Evolutionary conservation across 495 filamentous ascomycete species (phyloP).

Genomic region (Massariosphaeria phaeospora): DNA sequence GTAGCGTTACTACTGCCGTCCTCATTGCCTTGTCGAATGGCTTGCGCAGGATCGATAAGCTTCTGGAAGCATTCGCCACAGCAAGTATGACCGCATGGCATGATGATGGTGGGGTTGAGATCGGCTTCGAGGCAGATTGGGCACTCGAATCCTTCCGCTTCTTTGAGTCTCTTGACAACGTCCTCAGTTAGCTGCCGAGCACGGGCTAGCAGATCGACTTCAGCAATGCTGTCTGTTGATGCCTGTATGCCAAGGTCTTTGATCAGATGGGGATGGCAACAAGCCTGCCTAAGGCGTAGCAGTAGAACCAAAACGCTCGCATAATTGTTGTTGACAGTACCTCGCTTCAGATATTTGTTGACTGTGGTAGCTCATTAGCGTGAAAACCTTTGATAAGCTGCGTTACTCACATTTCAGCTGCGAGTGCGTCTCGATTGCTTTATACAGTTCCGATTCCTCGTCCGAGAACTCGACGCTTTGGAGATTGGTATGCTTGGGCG

Average conservation of each 20-base stretch:
- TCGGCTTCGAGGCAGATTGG: slow-evolving; percentile 77
- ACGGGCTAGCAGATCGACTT: slow-evolving; percentile 57
- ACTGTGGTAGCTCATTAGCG: too few relatives aligned
- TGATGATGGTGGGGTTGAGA: slow-evolving; percentile 70
- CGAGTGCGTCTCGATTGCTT: slow-evolving; percentile 61
- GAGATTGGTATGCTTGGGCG: slow-evolving; percentile 60
- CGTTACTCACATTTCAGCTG: slow-evolving; percentile 60
- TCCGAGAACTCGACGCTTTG: slow-evolving; percentile 67
- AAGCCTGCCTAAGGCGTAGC: slow-evolving; percentile 84
- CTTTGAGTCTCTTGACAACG: slow-evolving; percentile 65
- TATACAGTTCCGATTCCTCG: slow-evolving; percentile 69
- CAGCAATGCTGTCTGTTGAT: slow-evolving; percentile 45
- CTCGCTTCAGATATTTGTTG: slow-evolving; percentile 69
- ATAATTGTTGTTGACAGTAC: slow-evolving; percentile 73
- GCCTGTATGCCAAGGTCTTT: slow-evolving; percentile 61
- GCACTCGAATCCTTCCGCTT: slow-evolving; percentile 55
- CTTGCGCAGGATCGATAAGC: slow-evolving; percentile 57
- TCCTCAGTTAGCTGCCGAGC: slow-evolving; percentile 57
- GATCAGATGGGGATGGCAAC: slow-evolving; percentile 90
- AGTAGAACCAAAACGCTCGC: slow-evolving; percentile 79
- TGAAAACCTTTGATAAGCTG: too few relatives aligned
- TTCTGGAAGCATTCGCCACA: slow-evolving; percentile 75
- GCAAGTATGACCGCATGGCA: slow-evolving; percentile 79
- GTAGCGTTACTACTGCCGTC: slow-evolving; percentile 48
- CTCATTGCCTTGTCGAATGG: slow-evolving; percentile 56